Percentiles rank a stretch among this genome's conserved stretches.
Evolutionary conservation across 495 filamentous ascomycete genomes (phyloP).

Genomic region (Penicillium silybi): DNA sequence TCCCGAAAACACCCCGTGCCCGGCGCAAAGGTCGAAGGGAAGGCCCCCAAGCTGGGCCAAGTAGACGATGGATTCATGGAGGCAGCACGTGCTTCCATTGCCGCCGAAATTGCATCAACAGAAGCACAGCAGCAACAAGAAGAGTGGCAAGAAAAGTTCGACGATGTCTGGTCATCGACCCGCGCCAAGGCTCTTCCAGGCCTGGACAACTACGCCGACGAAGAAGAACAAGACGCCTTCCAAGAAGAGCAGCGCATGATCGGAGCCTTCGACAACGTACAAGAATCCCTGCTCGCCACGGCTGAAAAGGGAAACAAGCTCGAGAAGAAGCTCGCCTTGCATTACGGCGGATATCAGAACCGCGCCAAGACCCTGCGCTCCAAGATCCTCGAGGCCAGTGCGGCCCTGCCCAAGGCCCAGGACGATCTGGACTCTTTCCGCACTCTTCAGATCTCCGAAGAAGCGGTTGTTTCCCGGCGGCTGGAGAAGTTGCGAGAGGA

Average conservation of each 20-base stretch:
- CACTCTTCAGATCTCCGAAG: slow-evolving; percentile 72
- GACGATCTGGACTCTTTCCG: slow-evolving; percentile 71
- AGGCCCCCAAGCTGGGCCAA: slow-evolving; percentile 53
- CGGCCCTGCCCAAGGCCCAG: slow-evolving; percentile 69
- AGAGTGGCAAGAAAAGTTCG: slow-evolving; percentile 55
- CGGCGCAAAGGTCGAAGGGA: slow-evolving; percentile 59
- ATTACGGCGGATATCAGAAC: slow-evolving; percentile 86
- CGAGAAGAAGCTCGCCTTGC: slow-evolving; percentile 87
- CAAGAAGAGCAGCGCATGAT: slow-evolving; percentile 48
- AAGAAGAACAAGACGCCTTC: slow-evolving; percentile 51
- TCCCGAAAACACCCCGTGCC: slow-evolving; percentile 67
- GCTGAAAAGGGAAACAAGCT: slow-evolving; percentile 79
- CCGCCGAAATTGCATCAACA: slow-evolving; percentile 58
- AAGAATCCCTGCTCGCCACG: slow-evolving; percentile 63
- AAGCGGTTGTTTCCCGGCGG: slow-evolving; percentile 65
- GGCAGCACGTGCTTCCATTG: slow-evolving; percentile 71
- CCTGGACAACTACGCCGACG: slow-evolving; percentile 70
- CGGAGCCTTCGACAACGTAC: slow-evolving; percentile 49
- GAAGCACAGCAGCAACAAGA: slow-evolving; percentile 43
- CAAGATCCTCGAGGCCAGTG: slow-evolving; percentile 76
- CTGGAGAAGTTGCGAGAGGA: slow-evolving; percentile 77
- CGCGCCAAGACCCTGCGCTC: slow-evolving; percentile 74
- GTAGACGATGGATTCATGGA: slow-evolving; percentile 70
- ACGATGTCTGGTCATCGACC: slow-evolving; percentile 61
- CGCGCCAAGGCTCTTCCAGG: slow-evolving; percentile 66